Evolutionary conservation across 495 filamentous ascomycete species (phyloP).

Genomic region (Hypoxylon cercidicola): DNA sequence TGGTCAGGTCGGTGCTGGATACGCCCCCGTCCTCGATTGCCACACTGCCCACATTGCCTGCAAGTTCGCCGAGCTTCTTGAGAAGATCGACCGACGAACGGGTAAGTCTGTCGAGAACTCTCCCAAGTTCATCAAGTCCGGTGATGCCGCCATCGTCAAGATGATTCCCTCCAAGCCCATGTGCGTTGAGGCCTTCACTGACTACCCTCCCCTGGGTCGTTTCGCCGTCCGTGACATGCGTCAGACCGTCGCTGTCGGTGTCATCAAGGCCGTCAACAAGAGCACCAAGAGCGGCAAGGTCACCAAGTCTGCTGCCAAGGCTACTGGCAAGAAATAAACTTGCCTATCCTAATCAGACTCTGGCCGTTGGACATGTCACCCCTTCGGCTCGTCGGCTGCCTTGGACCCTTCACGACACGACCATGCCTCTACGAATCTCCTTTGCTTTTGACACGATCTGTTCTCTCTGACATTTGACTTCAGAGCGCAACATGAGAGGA

Average conservation of each 20-base stretch:
- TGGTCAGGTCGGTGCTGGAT: constrained; percentile 98
- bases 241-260: constrained; percentile 97
- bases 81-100: constrained; percentile 99
- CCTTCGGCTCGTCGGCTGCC: constrained; percentile 20
- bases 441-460: constrained; percentile 55
- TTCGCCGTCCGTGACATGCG: constrained; percentile 96
- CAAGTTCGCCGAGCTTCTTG: constrained; percentile 98
- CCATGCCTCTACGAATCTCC: constrained; percentile 47
- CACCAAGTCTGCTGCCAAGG: constrained; percentile 83
- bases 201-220: constrained; percentile 98
- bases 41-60: constrained; percentile 99
- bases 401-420: constrained; percentile 32
- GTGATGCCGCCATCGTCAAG: constrained; percentile 99
- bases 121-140: constrained; percentile 99
- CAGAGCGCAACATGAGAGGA: constrained; percentile 57
- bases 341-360: constrained; percentile 15
- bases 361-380: neutral
- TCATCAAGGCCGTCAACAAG: constrained; percentile 77
- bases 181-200: constrained; percentile 99
- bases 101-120: constrained; percentile 91
- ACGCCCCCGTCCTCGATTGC: constrained; percentile 98
- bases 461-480: constrained; percentile 57
- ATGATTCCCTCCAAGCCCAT: constrained; percentile 99
- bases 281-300: constrained; percentile 56
- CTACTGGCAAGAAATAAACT: constrained; percentile 64